phyloP scores from a whole-genome alignment of 1,284 basidiomycete species.

The Inonotus obliquus region DNA sequence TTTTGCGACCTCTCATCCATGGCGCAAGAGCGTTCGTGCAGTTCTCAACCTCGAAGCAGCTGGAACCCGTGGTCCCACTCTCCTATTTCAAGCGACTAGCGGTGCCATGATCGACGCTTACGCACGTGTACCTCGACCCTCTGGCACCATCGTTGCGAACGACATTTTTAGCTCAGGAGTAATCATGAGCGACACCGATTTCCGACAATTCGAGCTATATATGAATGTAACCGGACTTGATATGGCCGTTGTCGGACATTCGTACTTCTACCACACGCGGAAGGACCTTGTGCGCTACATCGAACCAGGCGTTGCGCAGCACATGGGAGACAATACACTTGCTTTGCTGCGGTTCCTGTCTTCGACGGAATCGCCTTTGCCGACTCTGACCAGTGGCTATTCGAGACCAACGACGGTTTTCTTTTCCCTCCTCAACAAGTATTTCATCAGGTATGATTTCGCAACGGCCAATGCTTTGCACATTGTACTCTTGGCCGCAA shows the following conservation, averaged over 20 bases:
- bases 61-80: conserved; percentile 82
- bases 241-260: conserved; percentile 92
- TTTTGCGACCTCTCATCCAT: conserved; percentile 83
- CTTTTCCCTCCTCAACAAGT: conserved; percentile 65
- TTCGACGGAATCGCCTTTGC: conserved; percentile 58
- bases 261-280: conserved; percentile 90
- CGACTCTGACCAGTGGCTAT: conserved; percentile 52
- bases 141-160: conserved; percentile 88
- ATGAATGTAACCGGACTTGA: conserved; percentile 84
- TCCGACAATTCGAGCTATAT: conserved; percentile 92
- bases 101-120: conserved; percentile 94
- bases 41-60: conserved; percentile 94
- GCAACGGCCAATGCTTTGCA: conserved; percentile 71
- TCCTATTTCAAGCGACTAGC: conserved; percentile 95
- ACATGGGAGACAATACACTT: conserved; percentile 91
- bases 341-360: conserved; percentile 82
- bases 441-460: conserved; percentile 71
- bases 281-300: conserved; percentile 84
- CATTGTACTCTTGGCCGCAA: conserved; percentile 42
- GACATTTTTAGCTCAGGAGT: conserved; percentile 94
- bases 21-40: conserved; percentile 72
- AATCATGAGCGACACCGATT: conserved; percentile 89
- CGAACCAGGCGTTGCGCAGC: conserved; percentile 75
- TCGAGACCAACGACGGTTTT: conserved; percentile 68
- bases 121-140: conserved; percentile 82